Conservation (phyloP, 2,329 filamentous ascomycete species). For the Neopestalotiopsis rosae region DNA sequence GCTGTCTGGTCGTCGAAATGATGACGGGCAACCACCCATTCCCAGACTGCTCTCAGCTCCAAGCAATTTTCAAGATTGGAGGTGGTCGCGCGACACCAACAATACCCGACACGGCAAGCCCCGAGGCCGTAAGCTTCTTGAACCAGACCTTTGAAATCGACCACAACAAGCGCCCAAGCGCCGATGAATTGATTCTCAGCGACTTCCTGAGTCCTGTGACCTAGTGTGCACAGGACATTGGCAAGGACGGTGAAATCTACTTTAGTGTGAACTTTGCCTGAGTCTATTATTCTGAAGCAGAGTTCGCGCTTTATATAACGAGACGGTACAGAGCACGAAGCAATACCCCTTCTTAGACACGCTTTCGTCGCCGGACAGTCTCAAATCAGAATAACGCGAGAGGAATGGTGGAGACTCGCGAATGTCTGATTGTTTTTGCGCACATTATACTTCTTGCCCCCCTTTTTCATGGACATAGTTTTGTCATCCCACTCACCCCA, state of each 20-base stretch:
- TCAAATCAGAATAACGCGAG: neutral
- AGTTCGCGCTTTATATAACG: neutral
- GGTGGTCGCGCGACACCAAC: slow-evolving; percentile 86
- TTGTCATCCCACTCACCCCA: neutral
- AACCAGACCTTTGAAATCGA: slow-evolving; percentile 94
- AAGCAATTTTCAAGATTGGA: slow-evolving; percentile 98
- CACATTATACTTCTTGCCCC: slow-evolving; percentile 4
- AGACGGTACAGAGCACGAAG: no score
- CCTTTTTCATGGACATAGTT: neutral
- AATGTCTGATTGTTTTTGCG: neutral
- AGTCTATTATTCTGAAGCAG: neutral
- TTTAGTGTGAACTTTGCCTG: slow-evolving; percentile 7
- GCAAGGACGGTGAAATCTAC: slow-evolving; percentile 5
- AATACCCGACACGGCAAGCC: slow-evolving; percentile 84
- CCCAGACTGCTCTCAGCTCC: slow-evolving; percentile 94
- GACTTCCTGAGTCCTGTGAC: slow-evolving; percentile 80
- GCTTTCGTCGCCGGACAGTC: neutral
- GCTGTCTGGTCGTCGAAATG: slow-evolving; percentile 98
- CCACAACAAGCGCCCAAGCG: slow-evolving; percentile 87
- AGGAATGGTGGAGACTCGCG: neutral
- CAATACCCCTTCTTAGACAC: no score
- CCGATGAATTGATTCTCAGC: slow-evolving; percentile 86
- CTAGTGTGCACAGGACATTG: slow-evolving; percentile 36
- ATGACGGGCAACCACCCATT: slow-evolving; percentile 97
- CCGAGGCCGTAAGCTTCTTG: slow-evolving; percentile 84